Evolutionary conservation across 345 rosid species (phyloP).

Genomic region (Bruguiera parviflora): DNA sequence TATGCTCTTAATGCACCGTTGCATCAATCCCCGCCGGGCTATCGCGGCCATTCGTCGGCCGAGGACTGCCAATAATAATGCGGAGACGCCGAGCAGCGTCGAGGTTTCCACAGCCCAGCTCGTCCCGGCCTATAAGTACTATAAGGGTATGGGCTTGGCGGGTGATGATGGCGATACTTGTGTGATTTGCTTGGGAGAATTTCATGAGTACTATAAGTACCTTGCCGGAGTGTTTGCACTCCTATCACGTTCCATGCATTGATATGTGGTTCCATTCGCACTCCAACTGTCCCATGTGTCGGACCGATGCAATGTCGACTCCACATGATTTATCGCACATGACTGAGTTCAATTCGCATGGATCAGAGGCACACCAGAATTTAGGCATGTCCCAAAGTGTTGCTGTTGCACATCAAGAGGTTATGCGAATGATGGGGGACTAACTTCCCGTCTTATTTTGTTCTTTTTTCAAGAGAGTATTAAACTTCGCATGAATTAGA

Average conservation of each 20-base stretch:
- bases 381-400: neutral
- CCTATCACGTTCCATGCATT: constrained; percentile 32
- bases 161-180: constrained; percentile 32
- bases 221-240: constrained; percentile 34
- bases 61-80: neutral
- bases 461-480: too few species aligned
- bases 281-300: constrained; percentile 40
- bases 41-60: neutral
- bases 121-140: constrained; percentile 37
- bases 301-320: constrained; percentile 32
- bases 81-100: constrained; percentile 12
- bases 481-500: too few species aligned
- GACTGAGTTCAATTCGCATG: neutral
- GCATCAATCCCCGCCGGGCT: constrained; percentile 15
- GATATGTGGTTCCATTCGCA: constrained; percentile 43
- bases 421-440: neutral
- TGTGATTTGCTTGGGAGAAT: constrained; percentile 31
- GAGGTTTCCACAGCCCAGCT: constrained; percentile 33
- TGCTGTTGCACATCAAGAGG: neutral
- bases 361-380: neutral
- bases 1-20: constrained; percentile 39
- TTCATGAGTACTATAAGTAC: constrained; percentile 30
- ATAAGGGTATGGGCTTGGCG: constrained; percentile 20
- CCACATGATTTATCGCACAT: neutral
- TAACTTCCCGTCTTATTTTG: neutral